Evolutionary conservation across 2,329 filamentous ascomycete species (phyloP), one percentile per base, ranked within the genome.

Genomic region (Colletotrichum noveboracense): DNA sequence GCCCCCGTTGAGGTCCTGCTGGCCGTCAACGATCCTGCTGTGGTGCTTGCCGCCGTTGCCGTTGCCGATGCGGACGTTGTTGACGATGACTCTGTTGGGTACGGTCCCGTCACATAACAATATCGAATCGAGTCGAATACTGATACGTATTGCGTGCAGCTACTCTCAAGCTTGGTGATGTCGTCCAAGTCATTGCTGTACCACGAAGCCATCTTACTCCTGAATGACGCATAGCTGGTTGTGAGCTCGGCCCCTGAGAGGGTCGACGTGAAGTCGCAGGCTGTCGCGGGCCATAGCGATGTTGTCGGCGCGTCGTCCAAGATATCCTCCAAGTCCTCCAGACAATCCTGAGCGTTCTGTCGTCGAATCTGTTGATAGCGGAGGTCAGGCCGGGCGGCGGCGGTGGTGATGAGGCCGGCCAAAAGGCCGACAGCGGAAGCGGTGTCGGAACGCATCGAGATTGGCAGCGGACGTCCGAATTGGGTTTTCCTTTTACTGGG

Each of bases 121-220:
- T 76, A 65, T n/a, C 74, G 56, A 9, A 76, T 69, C 7, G 58
- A 65, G 9, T 26, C 60, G 9, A 76, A 55, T 5, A 76, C 21
- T 1, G 74, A 76, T 0, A 38, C 43, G 4, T 76, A 76, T 26
- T 76, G 74, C 0, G 74, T 76, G 58, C 74, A 76, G 70, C 74
- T 76, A 32, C 55, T 38, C 24, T 73, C 70, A 6, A 76, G n/a
- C 34, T 65, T 76, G 9, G 74, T 68, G 3, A 76, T 76, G 32
- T 76, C 74, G 3, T 76, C 74, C 8, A 69, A 48, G 7, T 76
- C 74, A n/a, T 74, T 61, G 5, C 14, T 38, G 70, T 76, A 76
- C 74, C 74, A 76, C 3, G 74, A 76, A 21, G 74, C 58, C 74
- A 76, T 74, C 3, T 65, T 70, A 36, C 32, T 76, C 26, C 74